Evolutionary conservation across 805 yeast species (phyloP), one percentile per base, ranked within the genome.

Genomic region (Torulaspora franciscae): DNA sequence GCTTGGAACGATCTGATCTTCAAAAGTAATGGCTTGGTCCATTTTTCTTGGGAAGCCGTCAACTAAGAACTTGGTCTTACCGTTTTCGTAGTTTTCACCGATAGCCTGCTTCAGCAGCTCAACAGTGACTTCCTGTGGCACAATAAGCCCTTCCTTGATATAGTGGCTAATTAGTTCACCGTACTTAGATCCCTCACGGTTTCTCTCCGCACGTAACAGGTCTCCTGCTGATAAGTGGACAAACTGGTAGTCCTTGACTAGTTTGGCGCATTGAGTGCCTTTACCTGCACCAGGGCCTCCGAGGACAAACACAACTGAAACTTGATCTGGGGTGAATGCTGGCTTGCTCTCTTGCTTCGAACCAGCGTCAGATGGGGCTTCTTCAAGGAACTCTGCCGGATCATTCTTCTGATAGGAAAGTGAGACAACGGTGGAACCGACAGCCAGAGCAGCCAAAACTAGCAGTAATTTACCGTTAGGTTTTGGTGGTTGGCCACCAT

Each of bases 201-300:
- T 68, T 67, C 93, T 97, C 67, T 91, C 99, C 7, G 89, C 96
- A 58, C 99, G 79, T 55, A 91, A 74, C 55, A 93, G 76, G 64
- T 91, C 99, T 38, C 99, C 99, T n/a, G 99, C 99, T 30, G 95
- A 81, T 35, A 91, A 70, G 63, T 91, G 99, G 26, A 84, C 82
- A 65, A 90, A 93, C 13, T 82, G 80, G 62, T 78, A 84, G 56
- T 89, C 86, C 15, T 75, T 68, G 35, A 91, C 97, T 45, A 91
- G 74, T 60, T 80, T 85, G 26, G 82, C 83, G 71, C 97, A 87
- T 68, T 91, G 99, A 1, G 99, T 91, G 46, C 99, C 98, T 64
- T 93, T 93, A 35, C 99, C 98, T 24, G 95, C 86, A 15, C 98
- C 98, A 4, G 98, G 98, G 3, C 98, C 98, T 35, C 99, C 99